Base-by-base conservation (phyloP, 2,329 filamentous ascomycete genomes). In the Bipolaris gigantea region DNA sequence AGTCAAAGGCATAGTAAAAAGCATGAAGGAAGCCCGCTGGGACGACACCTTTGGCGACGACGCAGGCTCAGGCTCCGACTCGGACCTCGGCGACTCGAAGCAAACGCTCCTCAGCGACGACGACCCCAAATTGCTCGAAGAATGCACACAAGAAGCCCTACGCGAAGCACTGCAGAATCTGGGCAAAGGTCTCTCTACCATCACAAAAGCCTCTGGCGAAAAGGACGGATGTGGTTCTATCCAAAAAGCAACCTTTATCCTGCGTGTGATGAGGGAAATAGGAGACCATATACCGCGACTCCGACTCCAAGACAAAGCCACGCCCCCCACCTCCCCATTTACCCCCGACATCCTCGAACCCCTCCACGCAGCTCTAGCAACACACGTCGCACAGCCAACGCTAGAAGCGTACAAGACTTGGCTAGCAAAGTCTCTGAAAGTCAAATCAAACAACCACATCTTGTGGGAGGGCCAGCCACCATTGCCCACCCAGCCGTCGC, bases 401-500 rank as follows among this genome's bases (percentile, higher is more conserved):
- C 65, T 89, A 6, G 55, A 64, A 4, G 55, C 72, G 18, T 75
- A 70, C 47, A 55, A 32, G 73, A 81, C 48, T 68, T 79, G 47
- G 79, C 62, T 86, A 47, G 62, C 72, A 1, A 69, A 70, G n/a
- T 67, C 69, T 3, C 71, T 76, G 0, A 71, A 82, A 36, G 72
- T 77, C 1, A 81, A 76, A 50, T 80, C 89, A 0, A 80, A 81
- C 2, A 86, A 87, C 6, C 81, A 86, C 47, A 80, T 83, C 0
- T 78, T 97, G 0, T 97, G 92, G 92, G 91, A 95, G 69, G 89
- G 89, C 0, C 79, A 84, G 34, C 89, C 89, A 0, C 79, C 85
- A 23, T 72, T 96, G 38, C 93, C 93, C 0, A 81, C 85, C 5
- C 90, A 94, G 65, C 91, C 91, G 1, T 93, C 90, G 0, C 86